Evolutionary conservation across 1,284 basidiomycete genomes (phyloP), one percentile per base, ranked within the genome.

Genomic region (Xerocomus minutiporus): DNA sequence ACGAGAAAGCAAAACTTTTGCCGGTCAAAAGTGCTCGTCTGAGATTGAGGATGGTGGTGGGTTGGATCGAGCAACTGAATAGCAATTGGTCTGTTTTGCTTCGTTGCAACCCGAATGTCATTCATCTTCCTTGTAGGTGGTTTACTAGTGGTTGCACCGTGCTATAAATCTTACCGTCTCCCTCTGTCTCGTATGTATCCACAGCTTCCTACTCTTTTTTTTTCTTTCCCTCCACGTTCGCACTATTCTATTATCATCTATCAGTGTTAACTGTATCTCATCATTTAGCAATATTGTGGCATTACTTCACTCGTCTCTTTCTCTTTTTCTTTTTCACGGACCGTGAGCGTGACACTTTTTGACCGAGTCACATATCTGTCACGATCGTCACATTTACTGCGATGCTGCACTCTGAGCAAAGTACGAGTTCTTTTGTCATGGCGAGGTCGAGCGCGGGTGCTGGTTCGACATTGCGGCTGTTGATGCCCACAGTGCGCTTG

Each of bases 1-100:
- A 88, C 62, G 93, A 97, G 74, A 96, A 96, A 71, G 89, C 91
- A 17, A 90, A 91, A 60, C 75, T 97, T n/a, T 74, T 97, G n/a
- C 91, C 93, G 3, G 90, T 97, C 55, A 83, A 88, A 56, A 89
- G 85, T 52, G 78, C 89, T 1, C 79, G 88, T 26, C 73, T 95
- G 56, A 79, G 94, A 34, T 72, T 97, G 46, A 77, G 88, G 54
- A 76, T 97, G 59, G 86, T 96, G 53, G 89, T 92, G 36, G 88
- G 93, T 64, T 97, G 94, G 94, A 94, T 97, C 61, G 92, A 96
- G 65, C 81, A 84, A 65, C 73, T 91, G 35, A 76, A 84, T 53
- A 78, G 75, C 51, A 81, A 82, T 46, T 88, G 86, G 85, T 88
- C 75, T 60, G 78, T 69, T 31, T 51, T 38, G 1, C 34, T 13